These are phyloP conservation scores for Candida golubevii DNA, from an alignment of 805 yeast genomes.

Conservation along the genomic window DNA sequence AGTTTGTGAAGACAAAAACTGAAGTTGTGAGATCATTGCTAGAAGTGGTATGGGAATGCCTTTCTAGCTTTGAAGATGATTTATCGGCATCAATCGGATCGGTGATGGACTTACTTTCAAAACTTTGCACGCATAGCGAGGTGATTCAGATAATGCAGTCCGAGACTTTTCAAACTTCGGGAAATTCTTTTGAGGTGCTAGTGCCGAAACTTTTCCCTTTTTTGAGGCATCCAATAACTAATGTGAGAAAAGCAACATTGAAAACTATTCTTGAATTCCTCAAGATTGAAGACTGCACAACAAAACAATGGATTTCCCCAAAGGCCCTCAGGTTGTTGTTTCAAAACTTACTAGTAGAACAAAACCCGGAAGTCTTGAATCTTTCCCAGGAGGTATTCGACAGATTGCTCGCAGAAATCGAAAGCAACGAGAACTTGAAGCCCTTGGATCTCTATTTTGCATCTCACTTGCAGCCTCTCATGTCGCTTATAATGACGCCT, in stretches of 20 bases:
- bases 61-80: constrained; percentile 84
- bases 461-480: constrained; percentile 54
- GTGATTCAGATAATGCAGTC: constrained; percentile 69
- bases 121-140: constrained; percentile 74
- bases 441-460: constrained; percentile 50
- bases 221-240: constrained; percentile 86
- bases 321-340: constrained; percentile 69
- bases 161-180: constrained; percentile 48
- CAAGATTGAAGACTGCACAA: constrained; percentile 45
- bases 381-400: constrained; percentile 62
- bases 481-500: constrained; percentile 81
- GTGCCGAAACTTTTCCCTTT: constrained; percentile 94
- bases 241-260: constrained; percentile 84
- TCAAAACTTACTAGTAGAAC: constrained; percentile 88
- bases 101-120: constrained; percentile 89
- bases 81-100: constrained; percentile 92
- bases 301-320: constrained; percentile 73
- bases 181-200: constrained; percentile 61
- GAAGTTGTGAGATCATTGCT: constrained; percentile 46
- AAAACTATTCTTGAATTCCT: constrained; percentile 77
- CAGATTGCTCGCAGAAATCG: constrained; percentile 47
- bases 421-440: constrained; percentile 18
- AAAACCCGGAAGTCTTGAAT: constrained; percentile 65
- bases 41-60: constrained; percentile 84
- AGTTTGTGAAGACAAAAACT: constrained; percentile 66